Evolutionary conservation across 768 basidiomycete species (phyloP).

Genomic region (Rhodotorula diobovata): DNA sequence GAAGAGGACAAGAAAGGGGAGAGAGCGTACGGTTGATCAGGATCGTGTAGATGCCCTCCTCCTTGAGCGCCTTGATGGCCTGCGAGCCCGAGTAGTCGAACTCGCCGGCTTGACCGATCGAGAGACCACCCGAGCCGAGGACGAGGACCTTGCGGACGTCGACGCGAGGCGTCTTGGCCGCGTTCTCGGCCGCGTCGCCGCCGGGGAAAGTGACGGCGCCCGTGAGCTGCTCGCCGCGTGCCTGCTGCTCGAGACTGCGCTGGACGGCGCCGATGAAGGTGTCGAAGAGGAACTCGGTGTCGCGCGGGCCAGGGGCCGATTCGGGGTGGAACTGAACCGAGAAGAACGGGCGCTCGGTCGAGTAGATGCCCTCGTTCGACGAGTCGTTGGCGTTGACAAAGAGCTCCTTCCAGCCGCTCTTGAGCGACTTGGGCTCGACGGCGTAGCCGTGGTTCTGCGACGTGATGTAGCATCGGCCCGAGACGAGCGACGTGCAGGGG

Average conservation of each 20-base stretch:
- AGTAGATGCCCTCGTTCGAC: conserved; percentile 97
- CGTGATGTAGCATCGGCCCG: conserved; percentile 96
- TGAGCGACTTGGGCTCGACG: conserved; percentile 75
- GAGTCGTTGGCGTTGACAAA: conserved; percentile 96
- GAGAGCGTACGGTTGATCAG: conserved; percentile 66
- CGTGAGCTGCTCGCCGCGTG: conserved; percentile 48
- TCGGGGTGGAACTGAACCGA: conserved; percentile 99
- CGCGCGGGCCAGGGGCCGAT: conserved; percentile 89
- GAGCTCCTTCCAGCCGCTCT: conserved; percentile 81
- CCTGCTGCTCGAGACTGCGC: conserved; percentile 54
- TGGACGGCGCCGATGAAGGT: conserved; percentile 86
- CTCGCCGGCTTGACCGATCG: conserved; percentile 97
- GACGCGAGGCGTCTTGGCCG: conserved; percentile 58
- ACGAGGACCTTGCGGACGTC: conserved; percentile 91
- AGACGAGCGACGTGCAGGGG: conserved; percentile 88
- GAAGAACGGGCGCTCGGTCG: conserved; percentile 86
- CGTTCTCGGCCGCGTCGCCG: conserved; percentile 69
- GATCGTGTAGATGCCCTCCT: conserved; percentile 98
- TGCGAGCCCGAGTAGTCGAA: conserved; percentile 99
- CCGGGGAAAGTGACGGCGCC: conserved; percentile 53
- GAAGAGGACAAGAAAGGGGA: too few species aligned
- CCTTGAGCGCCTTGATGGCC: conserved; percentile 97
- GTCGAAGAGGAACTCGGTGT: conserved; percentile 98
- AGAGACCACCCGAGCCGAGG: conserved; percentile 92
- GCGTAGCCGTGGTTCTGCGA: conserved; percentile 98